Evolutionary conservation across 768 basidiomycete genomes (phyloP).

Genomic region (Podaxis sp.): DNA sequence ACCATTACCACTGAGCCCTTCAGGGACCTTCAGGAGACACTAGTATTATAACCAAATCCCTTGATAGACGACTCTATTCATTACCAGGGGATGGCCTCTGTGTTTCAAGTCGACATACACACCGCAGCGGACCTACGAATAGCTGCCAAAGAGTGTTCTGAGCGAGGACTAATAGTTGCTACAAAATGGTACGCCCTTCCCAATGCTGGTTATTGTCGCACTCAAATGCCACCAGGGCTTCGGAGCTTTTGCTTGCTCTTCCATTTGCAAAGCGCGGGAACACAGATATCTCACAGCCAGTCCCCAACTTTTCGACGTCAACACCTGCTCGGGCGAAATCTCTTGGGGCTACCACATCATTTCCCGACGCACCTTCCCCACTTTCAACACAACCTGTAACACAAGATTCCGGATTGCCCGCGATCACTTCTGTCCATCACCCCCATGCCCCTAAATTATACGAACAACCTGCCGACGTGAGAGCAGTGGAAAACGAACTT

Average conservation of each 20-base stretch:
- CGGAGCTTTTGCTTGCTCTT: slow-evolving; percentile 68
- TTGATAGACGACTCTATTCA: not conserved
- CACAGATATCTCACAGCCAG: slow-evolving; percentile 17
- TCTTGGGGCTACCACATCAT: slow-evolving; percentile 35
- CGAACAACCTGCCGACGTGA: slow-evolving; percentile 30
- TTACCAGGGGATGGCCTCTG: slow-evolving; percentile 14
- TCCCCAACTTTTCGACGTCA: slow-evolving; percentile 52
- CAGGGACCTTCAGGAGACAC: not conserved
- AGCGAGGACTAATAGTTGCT: slow-evolving; percentile 66
- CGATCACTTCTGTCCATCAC: slow-evolving; percentile 28
- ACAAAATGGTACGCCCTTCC: slow-evolving; percentile 66
- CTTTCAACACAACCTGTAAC: slow-evolving; percentile 29
- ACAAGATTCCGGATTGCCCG: slow-evolving; percentile 20
- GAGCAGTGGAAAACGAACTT: slow-evolving; percentile 40
- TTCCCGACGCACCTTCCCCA: slow-evolving; percentile 32
- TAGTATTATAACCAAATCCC: not conserved
- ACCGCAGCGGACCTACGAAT: slow-evolving; percentile 55
- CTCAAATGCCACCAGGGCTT: slow-evolving; percentile 50
- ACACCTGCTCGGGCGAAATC: slow-evolving; percentile 52
- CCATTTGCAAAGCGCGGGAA: slow-evolving; percentile 30
- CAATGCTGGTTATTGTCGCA: slow-evolving; percentile 13
- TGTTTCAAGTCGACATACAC: slow-evolving; percentile 40
- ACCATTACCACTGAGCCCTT: not conserved
- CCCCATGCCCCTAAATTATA: slow-evolving; percentile 34
- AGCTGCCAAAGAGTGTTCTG: slow-evolving; percentile 71